Conservation (phyloP, 2,329 filamentous ascomycete genomes). For the Metarhizium rileyi region DNA sequence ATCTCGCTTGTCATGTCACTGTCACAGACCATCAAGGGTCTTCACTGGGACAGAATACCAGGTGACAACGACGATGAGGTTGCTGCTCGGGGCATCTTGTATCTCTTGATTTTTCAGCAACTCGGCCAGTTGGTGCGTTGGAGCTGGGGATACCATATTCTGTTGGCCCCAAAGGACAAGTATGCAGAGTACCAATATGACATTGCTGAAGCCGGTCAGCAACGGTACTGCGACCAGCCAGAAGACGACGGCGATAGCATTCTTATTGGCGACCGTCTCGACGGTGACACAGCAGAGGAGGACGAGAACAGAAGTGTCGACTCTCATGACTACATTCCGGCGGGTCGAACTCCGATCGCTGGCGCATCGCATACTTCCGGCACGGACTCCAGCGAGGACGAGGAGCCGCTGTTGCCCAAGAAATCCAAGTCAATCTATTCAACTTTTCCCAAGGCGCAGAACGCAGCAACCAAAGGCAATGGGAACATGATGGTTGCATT, state of each 20-base stretch:
- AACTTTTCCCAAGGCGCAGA: slow-evolving; percentile 15
- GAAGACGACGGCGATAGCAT: slow-evolving; percentile 34
- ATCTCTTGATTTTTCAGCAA: slow-evolving; percentile 95
- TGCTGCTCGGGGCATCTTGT: slow-evolving; percentile 84
- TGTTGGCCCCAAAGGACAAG: slow-evolving; percentile 74
- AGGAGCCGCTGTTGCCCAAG: slow-evolving; percentile 17
- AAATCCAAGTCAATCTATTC: slow-evolving; percentile 18
- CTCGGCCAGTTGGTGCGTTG: slow-evolving; percentile 89
- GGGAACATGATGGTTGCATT: slow-evolving; percentile 50
- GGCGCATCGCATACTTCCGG: slow-evolving; percentile 40
- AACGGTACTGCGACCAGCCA: slow-evolving; percentile 36
- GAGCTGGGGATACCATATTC: slow-evolving; percentile 96
- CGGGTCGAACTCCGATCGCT: slow-evolving; percentile 44
- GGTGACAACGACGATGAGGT: slow-evolving; percentile 95
- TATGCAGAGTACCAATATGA: slow-evolving; percentile 55
- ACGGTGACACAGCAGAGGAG: slow-evolving; percentile 29
- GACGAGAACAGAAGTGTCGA: slow-evolving; percentile 27
- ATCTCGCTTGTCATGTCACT: slow-evolving; percentile 93
- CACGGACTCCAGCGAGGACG: slow-evolving; percentile 39
- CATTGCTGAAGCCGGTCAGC: slow-evolving; percentile 48
- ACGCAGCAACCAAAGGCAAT: slow-evolving; percentile 21
- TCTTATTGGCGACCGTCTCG: slow-evolving; percentile 29
- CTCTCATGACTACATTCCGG: slow-evolving; percentile 42
- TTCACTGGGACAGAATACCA: slow-evolving; percentile 88
- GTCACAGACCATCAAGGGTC: slow-evolving; percentile 79